These are phyloP conservation scores for Crithidia sp. DNA, from an alignment of 208 protist genomes.

Conservation along the genomic window DNA sequence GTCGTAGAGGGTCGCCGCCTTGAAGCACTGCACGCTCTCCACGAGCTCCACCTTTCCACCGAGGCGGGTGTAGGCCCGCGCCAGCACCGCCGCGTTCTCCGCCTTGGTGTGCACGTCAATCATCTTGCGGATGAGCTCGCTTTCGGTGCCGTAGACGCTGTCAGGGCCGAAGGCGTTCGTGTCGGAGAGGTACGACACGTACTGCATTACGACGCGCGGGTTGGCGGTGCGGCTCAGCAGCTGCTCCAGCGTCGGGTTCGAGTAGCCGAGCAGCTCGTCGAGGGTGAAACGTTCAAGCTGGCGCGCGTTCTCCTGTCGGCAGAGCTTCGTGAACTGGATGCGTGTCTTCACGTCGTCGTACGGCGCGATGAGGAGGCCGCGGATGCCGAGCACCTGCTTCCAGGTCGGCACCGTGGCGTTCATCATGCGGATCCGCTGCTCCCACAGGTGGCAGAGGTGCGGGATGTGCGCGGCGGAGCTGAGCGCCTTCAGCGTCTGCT, in stretches of 20 bases:
- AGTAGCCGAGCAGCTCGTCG: slow-evolving; percentile 68
- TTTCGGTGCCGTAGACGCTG: slow-evolving; percentile 72
- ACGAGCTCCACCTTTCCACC: slow-evolving; percentile 57
- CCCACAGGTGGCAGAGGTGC: slow-evolving; percentile 91
- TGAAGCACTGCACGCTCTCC: slow-evolving; percentile 81
- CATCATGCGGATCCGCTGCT: slow-evolving; percentile 91
- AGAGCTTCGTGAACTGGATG: slow-evolving; percentile 98
- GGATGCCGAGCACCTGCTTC: slow-evolving; percentile 96
- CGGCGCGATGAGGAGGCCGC: slow-evolving; percentile 92
- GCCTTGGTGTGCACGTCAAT: slow-evolving; percentile 85
- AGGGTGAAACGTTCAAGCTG: slow-evolving; percentile 84
- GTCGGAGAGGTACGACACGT: slow-evolving; percentile 77
- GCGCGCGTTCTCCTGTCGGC: slow-evolving; percentile 78
- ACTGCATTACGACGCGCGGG: slow-evolving; percentile 86
- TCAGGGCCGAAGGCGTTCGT: slow-evolving; percentile 60
- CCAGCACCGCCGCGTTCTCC: slow-evolving; percentile 66
- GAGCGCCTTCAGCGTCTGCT: slow-evolving; percentile 59
- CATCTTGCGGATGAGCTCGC: slow-evolving; percentile 80
- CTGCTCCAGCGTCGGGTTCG: slow-evolving; percentile 72
- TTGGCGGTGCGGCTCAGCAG: slow-evolving; percentile 71
- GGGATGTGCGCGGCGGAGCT: slow-evolving; percentile 69
- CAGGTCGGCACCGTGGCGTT: slow-evolving; percentile 94
- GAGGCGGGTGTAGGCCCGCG: slow-evolving; percentile 78
- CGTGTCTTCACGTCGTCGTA: slow-evolving; percentile 94
- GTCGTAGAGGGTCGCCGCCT: slow-evolving; percentile 76